A percentile compares a stretch with the other conserved stretches of the same genome.
Evolutionary conservation across 1,284 basidiomycete genomes (phyloP).

Genomic region (Rhodotorula sp.): DNA sequence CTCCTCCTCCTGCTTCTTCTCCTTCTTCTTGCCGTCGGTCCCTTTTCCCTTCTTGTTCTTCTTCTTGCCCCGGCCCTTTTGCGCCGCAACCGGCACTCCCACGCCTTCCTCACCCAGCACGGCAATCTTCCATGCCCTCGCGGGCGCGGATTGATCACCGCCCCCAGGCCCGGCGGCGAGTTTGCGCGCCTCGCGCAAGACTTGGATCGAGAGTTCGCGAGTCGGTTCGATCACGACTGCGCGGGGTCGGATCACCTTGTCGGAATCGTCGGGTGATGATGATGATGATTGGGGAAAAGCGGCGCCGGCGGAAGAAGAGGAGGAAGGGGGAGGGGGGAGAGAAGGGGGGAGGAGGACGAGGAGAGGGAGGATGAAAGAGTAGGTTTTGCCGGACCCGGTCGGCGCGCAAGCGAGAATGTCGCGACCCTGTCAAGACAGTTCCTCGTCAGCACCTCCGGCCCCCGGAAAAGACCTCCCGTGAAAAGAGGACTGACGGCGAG

Average conservation of each 20-base stretch:
- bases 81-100: not conserved
- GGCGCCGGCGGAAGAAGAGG: not conserved
- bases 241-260: slow-evolving; percentile 11
- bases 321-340: not conserved
- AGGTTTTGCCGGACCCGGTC: slow-evolving; percentile 90
- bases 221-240: slow-evolving; percentile 84
- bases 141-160: slow-evolving; percentile 53
- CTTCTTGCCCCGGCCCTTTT: slow-evolving; percentile 45
- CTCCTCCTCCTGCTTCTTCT: not conserved
- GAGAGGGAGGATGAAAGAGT: slow-evolving; percentile 81
- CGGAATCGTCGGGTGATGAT: too few species aligned
- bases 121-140: slow-evolving; percentile 77
- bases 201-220: slow-evolving; percentile 93
- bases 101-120: slow-evolving; percentile 69
- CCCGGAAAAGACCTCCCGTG: too few species aligned
- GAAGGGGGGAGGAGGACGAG: slow-evolving; percentile 53
- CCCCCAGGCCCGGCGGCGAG: slow-evolving; percentile 57
- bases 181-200: slow-evolving; percentile 84
- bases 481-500: slow-evolving; percentile 40
- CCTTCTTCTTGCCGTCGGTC: slow-evolving; percentile 11
- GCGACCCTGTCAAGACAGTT: slow-evolving; percentile 56
- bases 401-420: slow-evolving; percentile 89
- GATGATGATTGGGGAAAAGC: too few species aligned
- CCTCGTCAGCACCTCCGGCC: not conserved
- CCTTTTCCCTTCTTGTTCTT: slow-evolving; percentile 30